Evolutionary conservation across 1,284 basidiomycete genomes (phyloP), one percentile per base, ranked within the genome.

Genomic region (Phenoliferia sp.): DNA sequence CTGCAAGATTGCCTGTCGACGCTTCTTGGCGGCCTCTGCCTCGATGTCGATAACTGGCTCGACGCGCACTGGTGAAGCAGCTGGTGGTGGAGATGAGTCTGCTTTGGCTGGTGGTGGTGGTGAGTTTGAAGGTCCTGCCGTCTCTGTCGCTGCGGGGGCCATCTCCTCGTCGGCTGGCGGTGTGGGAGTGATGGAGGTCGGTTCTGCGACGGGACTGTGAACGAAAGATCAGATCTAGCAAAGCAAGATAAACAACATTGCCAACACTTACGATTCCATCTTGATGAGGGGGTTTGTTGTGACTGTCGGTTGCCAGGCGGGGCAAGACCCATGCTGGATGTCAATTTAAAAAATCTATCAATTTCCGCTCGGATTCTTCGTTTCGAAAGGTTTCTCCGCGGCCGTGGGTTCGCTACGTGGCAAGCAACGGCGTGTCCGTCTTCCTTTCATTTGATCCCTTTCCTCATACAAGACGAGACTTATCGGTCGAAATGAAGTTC

Each of bases 1-100:
- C 16, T 39, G 52, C 34, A 65, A 26, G 12, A 36, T 35, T n/a
- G 64, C 68, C 48, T 59, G 62, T 52, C 59, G 60, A 29, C 69
- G 67, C 54, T 71, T 65, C 65, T 69, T 65, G 10, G 63, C 66
- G 3, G 63, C 64, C 29, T 58, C 59, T 16, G 59, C 62, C 28
- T 62, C 55, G 22, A 64, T 35, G 16, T 57, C 65, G n/a, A 60
- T 33, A 15, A 31, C 36, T 17, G 34, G 17, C 54, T n/a, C 9
- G 50, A 29, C 35, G 35, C 35, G 61, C 28, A 10, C 44, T 31
- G 29, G 39, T 12, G 39, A 12, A 12, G 22, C 39, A 12, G 39
- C 12, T 44, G 39, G 12, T 44, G 39, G 39, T 44, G 39, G 39
- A 44, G 39, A 22, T 22, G 39, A 44, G 39, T 44, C 39, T 12